Evolutionary conservation across 352 stramenopile genomes (phyloP).

Genomic region (Phytopythium aichiense): DNA sequence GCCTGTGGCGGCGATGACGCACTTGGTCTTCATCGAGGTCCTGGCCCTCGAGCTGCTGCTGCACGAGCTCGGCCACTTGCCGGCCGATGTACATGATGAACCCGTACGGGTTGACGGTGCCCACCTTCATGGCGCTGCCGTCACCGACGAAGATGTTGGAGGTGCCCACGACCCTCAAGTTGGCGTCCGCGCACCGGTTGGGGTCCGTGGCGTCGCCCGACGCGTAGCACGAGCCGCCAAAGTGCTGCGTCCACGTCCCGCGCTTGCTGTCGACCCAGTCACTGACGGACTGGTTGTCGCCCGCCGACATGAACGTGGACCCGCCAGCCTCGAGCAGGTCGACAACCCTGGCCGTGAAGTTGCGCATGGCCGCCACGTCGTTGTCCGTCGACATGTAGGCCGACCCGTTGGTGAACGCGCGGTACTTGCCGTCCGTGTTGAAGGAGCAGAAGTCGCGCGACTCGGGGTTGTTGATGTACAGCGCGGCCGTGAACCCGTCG

Average conservation of each 20-base stretch:
- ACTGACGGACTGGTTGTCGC: not conserved
- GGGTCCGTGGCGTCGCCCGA: constrained; percentile 20
- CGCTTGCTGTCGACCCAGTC: constrained; percentile 27
- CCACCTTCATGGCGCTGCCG: constrained; percentile 40
- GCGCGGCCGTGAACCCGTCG: constrained; percentile 24
- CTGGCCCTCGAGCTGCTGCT: not conserved
- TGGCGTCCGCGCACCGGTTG: constrained; percentile 21
- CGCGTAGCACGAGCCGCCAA: constrained; percentile 40
- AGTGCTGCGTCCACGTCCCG: constrained; percentile 32
- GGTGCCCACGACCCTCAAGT: constrained; percentile 30
- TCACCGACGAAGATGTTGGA: constrained; percentile 38
- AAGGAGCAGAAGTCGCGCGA: constrained; percentile 33
- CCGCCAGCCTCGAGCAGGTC: constrained; percentile 20
- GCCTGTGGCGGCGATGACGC: not conserved
- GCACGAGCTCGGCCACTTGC: constrained; percentile 13
- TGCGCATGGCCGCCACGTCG: constrained; percentile 27
- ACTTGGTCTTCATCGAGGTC: not conserved
- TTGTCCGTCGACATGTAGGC: constrained; percentile 31
- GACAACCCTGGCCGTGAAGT: constrained; percentile 30
- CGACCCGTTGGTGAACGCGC: constrained; percentile 17
- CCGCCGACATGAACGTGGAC: constrained; percentile 16
- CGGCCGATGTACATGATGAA: constrained; percentile 51
- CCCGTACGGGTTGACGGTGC: constrained; percentile 41
- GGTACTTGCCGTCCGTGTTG: constrained; percentile 17
- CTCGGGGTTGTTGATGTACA: constrained; percentile 40